A percentile compares a stretch with the other conserved stretches of the same genome.
Conservation (phyloP, 805 yeast genomes). For the Isabelozyma gotoi region DNA sequence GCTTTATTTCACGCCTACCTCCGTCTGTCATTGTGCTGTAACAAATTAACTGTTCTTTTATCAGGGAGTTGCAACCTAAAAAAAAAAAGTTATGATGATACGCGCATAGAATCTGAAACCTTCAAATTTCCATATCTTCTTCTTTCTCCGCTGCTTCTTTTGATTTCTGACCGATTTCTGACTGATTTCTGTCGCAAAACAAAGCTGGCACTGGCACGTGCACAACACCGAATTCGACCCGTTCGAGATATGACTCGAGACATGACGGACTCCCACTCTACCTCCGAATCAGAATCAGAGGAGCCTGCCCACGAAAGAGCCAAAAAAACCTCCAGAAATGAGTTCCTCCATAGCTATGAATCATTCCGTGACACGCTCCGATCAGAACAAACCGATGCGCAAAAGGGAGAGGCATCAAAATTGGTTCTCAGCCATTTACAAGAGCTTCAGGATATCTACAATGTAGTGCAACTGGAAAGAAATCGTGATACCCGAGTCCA, state of each 20-base stretch:
- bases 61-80: not conserved
- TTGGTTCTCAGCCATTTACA: conserved; percentile 45
- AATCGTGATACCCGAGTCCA: conserved; percentile 35
- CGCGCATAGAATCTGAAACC: not conserved
- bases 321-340: conserved; percentile 8
- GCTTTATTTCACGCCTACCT: conserved; percentile 8
- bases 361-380: conserved; percentile 21
- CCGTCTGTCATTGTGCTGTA: not conserved
- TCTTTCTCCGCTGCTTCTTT: conserved; percentile 2
- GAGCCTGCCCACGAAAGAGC: conserved; percentile 12
- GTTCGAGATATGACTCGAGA: not conserved
- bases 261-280: not conserved
- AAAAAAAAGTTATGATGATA: not conserved
- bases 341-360: conserved; percentile 25
- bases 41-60: not conserved
- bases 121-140: not conserved
- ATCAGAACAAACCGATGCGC: conserved; percentile 48
- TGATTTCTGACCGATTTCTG: not conserved
- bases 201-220: no score
- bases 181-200: no score
- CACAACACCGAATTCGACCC: not conserved
- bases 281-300: not conserved
- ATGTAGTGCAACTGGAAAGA: conserved; percentile 36
- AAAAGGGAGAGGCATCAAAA: conserved; percentile 57
- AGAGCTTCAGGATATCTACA: conserved; percentile 48